Conservation (phyloP, 2,329 filamentous ascomycete species). For the Xylaria sp. region DNA sequence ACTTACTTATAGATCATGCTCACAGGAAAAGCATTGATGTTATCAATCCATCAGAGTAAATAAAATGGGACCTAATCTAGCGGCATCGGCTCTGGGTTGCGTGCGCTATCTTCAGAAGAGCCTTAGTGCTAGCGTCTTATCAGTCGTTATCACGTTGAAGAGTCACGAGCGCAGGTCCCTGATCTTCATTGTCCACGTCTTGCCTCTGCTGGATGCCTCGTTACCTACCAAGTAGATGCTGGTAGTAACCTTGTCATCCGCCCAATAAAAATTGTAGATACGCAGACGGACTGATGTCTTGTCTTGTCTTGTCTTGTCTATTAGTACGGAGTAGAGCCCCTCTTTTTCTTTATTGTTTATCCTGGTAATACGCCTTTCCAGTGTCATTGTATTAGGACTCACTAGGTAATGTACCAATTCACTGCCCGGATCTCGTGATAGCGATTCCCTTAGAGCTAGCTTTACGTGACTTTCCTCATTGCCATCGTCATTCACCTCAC, state of each 20-base stretch:
- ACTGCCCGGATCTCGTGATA: constrained; percentile 32
- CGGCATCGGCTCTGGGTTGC: constrained; percentile 42
- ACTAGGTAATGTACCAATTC: constrained; percentile 29
- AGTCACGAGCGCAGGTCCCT: constrained; percentile 44
- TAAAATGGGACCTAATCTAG: constrained; percentile 27
- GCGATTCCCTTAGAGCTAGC: constrained; percentile 14
- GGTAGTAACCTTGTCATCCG: constrained; percentile 12
- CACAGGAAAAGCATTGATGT: constrained; percentile 10
- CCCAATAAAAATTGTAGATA: constrained; percentile 3
- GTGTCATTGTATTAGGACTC: constrained; percentile 25
- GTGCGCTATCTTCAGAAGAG: not conserved
- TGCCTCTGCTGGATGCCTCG: constrained; percentile 37
- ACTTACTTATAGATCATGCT: not conserved
- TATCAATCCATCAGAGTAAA: not conserved
- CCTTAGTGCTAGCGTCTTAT: constrained; percentile 41
- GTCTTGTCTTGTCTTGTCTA: not conserved
- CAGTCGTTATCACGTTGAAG: constrained; percentile 46
- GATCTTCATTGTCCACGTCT: constrained; percentile 45
- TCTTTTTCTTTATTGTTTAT: too few species aligned
- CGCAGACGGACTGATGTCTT: constrained; percentile 14
- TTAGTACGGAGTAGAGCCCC: too few species aligned
- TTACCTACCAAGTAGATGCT: constrained; percentile 6
- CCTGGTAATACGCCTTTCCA: constrained; percentile 29
- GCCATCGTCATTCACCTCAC: constrained; percentile 38
- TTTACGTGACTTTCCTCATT: constrained; percentile 43